Base-by-base conservation (phyloP, 1,284 basidiomycete species). In the Lignosus rhinocerotis region DNA sequence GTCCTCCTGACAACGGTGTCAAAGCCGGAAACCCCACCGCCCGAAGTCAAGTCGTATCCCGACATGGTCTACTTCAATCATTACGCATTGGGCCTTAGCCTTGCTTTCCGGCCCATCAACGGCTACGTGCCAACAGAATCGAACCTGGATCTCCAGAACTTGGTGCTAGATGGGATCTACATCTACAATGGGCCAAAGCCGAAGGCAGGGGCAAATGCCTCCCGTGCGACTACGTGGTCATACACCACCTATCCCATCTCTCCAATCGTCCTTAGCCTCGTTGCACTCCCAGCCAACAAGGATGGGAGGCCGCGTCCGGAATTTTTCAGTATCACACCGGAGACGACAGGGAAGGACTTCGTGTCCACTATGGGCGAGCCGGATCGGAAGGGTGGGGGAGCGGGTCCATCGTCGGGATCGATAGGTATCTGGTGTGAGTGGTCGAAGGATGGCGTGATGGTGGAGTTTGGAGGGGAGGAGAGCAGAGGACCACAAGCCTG, bases 341-440 rank as follows among this genome's bases (percentile, higher is more conserved):
- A 76, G 19, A 88, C 85, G 2, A 85, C 80, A 5, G 94, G 93
- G 3, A 87, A 88, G 66, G 85, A 92, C 0, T 85, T 97, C 59
- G 88, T 96, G 3, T 70, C 74, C 16, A 69, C 71, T 38, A 73
- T 96, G 33, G 93, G 93, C 17, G 94, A 96, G 73, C 94, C 94
- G 7, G 83, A 83, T 66, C 81, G 90, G 55, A 96, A 96, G 69
- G 94, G 94, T 6, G 92, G 93, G 25, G 92, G 93, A 0, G 78
- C 84, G 10, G 92, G 90, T 0, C 90, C 90, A 8, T 87, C 87
- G 12, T 84, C 82, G 9, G 90, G 90, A n/a, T 92, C 89, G 42
- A 91, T 95, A 63, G 87, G 86, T 17, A 93, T 95, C 60, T 96
- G 92, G 91, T 90, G 93, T 65, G 93, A 96, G 72, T 96, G 93